Evolutionary conservation across 108 stramenopile species (phyloP).

Genomic region (Conticribra guillardii): DNA sequence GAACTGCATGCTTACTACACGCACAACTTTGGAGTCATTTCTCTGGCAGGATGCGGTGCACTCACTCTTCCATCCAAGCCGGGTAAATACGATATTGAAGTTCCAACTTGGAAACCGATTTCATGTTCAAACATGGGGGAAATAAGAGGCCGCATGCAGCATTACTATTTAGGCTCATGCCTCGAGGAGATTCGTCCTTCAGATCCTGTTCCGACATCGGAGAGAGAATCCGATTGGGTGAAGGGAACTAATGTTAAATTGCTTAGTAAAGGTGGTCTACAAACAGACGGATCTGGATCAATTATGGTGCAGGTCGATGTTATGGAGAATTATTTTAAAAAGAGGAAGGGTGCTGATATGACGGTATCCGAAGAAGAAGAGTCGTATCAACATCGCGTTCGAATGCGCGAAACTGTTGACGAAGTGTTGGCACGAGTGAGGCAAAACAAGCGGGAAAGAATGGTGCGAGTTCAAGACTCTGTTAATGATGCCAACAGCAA

Average conservation of each 20-base stretch:
- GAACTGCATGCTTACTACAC: slow-evolving; percentile 24
- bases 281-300: slow-evolving; percentile 21
- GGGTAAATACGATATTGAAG: slow-evolving; percentile 22
- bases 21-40: slow-evolving; percentile 38
- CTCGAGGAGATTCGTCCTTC: slow-evolving; percentile 26
- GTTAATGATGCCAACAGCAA: background rate
- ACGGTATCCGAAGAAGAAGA: background rate
- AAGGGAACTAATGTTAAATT: slow-evolving; percentile 7
- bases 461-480: slow-evolving; percentile 4
- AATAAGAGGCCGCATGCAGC: slow-evolving; percentile 21
- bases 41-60: slow-evolving; percentile 30
- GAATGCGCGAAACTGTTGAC: slow-evolving; percentile 42
- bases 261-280: slow-evolving; percentile 29
- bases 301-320: slow-evolving; percentile 22
- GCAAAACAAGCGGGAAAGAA: slow-evolving; percentile 35
- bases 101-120: slow-evolving; percentile 34
- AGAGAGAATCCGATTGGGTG: slow-evolving; percentile 10
- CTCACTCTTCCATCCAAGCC: slow-evolving; percentile 26
- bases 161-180: slow-evolving; percentile 38
- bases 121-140: slow-evolving; percentile 11
- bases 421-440: slow-evolving; percentile 40
- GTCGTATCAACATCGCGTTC: slow-evolving; percentile 7
- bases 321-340: slow-evolving; percentile 11
- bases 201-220: slow-evolving; percentile 12
- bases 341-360: background rate